These are phyloP conservation scores for Thalia dealbata DNA, from an alignment of 176 grass and related monocot species.

Conservation along the genomic window DNA sequence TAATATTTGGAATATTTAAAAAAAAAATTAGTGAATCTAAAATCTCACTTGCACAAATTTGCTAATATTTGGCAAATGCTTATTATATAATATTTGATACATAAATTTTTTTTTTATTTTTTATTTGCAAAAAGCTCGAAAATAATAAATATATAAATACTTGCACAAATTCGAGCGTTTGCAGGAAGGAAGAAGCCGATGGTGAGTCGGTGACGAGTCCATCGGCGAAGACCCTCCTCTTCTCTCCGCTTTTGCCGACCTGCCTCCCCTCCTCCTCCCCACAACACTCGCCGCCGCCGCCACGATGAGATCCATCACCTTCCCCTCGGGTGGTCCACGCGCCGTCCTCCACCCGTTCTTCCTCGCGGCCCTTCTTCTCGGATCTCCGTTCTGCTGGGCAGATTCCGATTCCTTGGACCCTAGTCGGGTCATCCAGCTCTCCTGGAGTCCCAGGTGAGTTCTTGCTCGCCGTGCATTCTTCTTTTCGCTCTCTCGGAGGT, in stretches of 20 bases:
- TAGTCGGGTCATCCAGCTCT: constrained; percentile 1
- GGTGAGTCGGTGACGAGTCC: not conserved
- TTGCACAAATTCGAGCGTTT: too few relatives aligned
- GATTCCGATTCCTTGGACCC: not conserved
- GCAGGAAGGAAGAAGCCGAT: not conserved
- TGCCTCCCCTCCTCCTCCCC: not conserved
- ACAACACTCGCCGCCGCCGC: not conserved
- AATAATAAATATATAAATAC: too few relatives aligned
- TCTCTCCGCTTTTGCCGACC: not conserved
- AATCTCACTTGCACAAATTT: too few relatives aligned
- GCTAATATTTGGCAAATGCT: too few relatives aligned
- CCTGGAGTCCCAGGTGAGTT: not conserved
- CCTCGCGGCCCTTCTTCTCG: not conserved
- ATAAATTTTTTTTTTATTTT: too few relatives aligned
- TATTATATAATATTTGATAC: too few relatives aligned
- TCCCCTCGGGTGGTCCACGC: not conserved
- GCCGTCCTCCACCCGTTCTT: not conserved
- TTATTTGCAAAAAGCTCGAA: too few relatives aligned
- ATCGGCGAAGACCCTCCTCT: not conserved
- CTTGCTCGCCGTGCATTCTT: too few relatives aligned
- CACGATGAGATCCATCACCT: not conserved
- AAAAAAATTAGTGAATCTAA: too few relatives aligned
- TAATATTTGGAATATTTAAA: too few relatives aligned
- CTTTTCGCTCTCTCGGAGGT: not conserved
- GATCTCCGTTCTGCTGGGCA: not conserved